Conservation (phyloP, 2,329 filamentous ascomycete genomes). For the Beauveria sp. region DNA sequence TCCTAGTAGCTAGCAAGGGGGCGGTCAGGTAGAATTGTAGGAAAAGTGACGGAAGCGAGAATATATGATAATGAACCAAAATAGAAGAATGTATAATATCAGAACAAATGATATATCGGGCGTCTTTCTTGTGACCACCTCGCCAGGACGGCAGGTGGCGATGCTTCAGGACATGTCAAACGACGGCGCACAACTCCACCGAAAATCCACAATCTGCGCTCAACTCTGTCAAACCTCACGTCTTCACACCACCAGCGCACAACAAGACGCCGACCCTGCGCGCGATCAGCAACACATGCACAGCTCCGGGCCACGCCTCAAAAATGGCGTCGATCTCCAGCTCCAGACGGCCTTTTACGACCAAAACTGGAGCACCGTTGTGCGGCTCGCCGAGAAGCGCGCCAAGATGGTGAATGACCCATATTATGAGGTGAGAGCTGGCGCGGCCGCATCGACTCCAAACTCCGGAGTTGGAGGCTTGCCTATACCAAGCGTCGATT, state of each 20-base stretch:
- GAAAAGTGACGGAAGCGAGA: too few species aligned
- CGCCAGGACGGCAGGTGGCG: too few species aligned
- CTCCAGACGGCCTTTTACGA: conserved; percentile 49
- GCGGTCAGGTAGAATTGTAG: too few species aligned
- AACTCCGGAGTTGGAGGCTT: not conserved
- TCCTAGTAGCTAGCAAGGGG: too few species aligned
- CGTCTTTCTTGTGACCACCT: too few species aligned
- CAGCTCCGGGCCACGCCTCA: conserved; percentile 31
- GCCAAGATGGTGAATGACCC: conserved; percentile 42
- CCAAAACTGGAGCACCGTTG: conserved; percentile 44
- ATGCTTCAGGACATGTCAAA: too few species aligned
- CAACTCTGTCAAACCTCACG: conserved; percentile 1
- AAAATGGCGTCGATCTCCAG: conserved; percentile 44
- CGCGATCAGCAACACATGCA: conserved; percentile 20
- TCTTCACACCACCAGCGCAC: conserved; percentile 1
- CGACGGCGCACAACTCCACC: not conserved
- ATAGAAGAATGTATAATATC: too few species aligned
- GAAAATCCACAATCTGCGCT: conserved; percentile 4
- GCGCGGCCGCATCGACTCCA: not conserved
- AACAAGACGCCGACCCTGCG: not conserved
- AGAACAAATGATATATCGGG: too few species aligned
- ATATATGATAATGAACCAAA: too few species aligned
- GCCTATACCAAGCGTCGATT: not conserved
- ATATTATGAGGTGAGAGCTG: conserved; percentile 44
- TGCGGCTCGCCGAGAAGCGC: conserved; percentile 46